Evolutionary conservation across 2,329 filamentous ascomycete species (phyloP).

Genomic region (Apiospora sp.): DNA sequence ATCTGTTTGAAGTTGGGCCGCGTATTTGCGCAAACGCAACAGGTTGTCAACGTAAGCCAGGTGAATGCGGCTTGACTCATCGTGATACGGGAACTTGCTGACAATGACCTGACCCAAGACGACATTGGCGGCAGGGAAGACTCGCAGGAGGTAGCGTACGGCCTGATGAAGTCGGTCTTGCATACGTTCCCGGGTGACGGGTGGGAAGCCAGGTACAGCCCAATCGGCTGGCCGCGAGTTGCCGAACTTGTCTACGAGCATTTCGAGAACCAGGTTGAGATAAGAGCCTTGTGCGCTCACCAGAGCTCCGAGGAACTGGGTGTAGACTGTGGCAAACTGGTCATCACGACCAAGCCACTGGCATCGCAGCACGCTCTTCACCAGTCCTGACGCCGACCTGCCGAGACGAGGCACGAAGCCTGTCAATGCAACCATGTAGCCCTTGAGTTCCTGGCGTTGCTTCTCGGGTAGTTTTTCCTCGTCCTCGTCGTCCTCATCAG

Average conservation of each 20-base stretch:
- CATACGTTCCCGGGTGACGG: slow-evolving; percentile 70
- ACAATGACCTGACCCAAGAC: slow-evolving; percentile 73
- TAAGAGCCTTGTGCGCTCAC: slow-evolving; percentile 85
- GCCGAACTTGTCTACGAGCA: slow-evolving; percentile 82
- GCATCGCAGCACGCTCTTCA: slow-evolving; percentile 65
- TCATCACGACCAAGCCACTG: slow-evolving; percentile 72
- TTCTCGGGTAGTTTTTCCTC: slow-evolving; percentile 47
- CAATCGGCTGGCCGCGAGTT: slow-evolving; percentile 56
- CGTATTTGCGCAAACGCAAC: slow-evolving; percentile 78
- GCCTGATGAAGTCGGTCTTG: slow-evolving; percentile 78
- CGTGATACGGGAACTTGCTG: slow-evolving; percentile 76
- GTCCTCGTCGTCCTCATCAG: slow-evolving; percentile 55
- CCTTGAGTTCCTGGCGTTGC: slow-evolving; percentile 61
- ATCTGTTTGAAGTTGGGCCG: slow-evolving; percentile 78
- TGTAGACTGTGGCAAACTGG: slow-evolving; percentile 71
- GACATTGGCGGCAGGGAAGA: slow-evolving; percentile 81
- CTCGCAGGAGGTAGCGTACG: slow-evolving; percentile 77
- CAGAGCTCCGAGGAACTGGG: slow-evolving; percentile 73
- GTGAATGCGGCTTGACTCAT: slow-evolving; percentile 80
- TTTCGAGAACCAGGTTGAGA: slow-evolving; percentile 75
- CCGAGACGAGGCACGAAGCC: slow-evolving; percentile 67
- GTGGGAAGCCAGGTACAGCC: slow-evolving; percentile 60
- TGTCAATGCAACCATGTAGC: slow-evolving; percentile 69
- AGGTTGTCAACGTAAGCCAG: slow-evolving; percentile 90
- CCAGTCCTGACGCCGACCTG: slow-evolving; percentile 65